A percentile compares a stretch with the other conserved stretches of the same genome.
phyloP scores from a whole-genome alignment of 495 filamentous ascomycete genomes.

The Tuber borchii region DNA sequence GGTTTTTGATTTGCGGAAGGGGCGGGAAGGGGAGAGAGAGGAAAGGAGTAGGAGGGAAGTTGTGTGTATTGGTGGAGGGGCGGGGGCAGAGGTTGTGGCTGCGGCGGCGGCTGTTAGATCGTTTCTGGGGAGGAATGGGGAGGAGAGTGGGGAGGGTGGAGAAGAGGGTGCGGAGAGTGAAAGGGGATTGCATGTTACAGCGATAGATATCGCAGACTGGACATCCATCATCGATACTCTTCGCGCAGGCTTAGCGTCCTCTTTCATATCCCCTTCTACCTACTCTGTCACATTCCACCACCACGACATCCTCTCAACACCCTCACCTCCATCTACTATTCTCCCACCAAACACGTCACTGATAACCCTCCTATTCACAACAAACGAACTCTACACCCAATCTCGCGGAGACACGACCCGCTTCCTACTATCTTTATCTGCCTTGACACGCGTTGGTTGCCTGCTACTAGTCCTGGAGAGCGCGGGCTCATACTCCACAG shows the following conservation, averaged over 20 bases:
- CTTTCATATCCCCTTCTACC: slow-evolving; percentile 44
- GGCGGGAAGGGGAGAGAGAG: neutral
- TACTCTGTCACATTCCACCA: slow-evolving; percentile 53
- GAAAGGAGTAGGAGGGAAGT: slow-evolving; percentile 43
- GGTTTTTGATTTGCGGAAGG: slow-evolving; percentile 32
- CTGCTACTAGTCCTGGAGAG: slow-evolving; percentile 84
- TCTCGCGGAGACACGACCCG: slow-evolving; percentile 66
- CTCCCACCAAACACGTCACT: slow-evolving; percentile 46
- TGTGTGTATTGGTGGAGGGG: slow-evolving; percentile 76
- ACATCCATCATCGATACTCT: slow-evolving; percentile 54
- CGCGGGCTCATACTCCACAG: slow-evolving; percentile 81
- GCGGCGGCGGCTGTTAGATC: slow-evolving; percentile 58
- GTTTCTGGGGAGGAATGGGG: slow-evolving; percentile 27
- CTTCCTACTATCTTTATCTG: slow-evolving; percentile 62
- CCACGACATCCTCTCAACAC: slow-evolving; percentile 54
- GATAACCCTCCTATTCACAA: slow-evolving; percentile 82
- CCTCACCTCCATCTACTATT: slow-evolving; percentile 3
- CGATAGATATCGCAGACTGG: slow-evolving; percentile 81
- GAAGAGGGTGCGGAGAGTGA: slow-evolving; percentile 10
- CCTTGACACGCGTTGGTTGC: slow-evolving; percentile 51
- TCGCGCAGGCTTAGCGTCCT: slow-evolving; percentile 45
- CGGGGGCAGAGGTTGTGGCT: slow-evolving; percentile 75
- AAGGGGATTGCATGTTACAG: slow-evolving; percentile 50
- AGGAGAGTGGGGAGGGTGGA: slow-evolving; percentile 7
- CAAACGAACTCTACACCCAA: slow-evolving; percentile 87